Conservation (phyloP, 139 green algal genomes). For the Tetraselmis striata region DNA sequence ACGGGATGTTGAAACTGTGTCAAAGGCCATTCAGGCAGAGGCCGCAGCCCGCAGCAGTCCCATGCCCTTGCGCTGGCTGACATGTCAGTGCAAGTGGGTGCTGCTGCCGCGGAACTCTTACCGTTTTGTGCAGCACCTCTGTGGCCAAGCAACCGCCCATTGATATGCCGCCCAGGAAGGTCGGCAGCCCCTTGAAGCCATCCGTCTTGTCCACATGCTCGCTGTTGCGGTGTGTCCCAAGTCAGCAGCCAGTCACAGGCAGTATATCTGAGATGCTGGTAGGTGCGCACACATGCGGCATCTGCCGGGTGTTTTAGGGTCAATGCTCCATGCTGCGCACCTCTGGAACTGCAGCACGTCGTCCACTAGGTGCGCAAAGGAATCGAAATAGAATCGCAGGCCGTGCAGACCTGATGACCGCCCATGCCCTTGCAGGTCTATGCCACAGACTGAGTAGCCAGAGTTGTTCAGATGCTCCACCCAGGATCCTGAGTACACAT, state of each 20-base stretch:
- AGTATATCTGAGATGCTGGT: not conserved
- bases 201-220: not conserved
- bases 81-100: not conserved
- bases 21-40: not conserved
- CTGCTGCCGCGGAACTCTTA: slow-evolving; percentile 11
- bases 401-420: slow-evolving; percentile 37
- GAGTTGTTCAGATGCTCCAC: slow-evolving; percentile 50
- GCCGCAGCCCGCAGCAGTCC: not conserved
- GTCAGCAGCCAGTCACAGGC: not conserved
- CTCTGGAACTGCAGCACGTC: slow-evolving; percentile 47
- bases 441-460: slow-evolving; percentile 49
- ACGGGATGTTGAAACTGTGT: not conserved
- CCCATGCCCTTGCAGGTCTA: slow-evolving; percentile 60
- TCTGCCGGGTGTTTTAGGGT: too few species aligned
- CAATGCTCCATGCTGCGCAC: slow-evolving; percentile 6
- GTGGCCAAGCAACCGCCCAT: slow-evolving; percentile 58
- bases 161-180: slow-evolving; percentile 51
- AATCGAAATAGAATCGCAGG: slow-evolving; percentile 43
- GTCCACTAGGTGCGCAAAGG: slow-evolving; percentile 54
- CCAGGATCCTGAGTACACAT: slow-evolving; percentile 55
- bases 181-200: slow-evolving; percentile 38
- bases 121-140: not conserved
- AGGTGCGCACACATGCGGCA: too few species aligned
- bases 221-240: slow-evolving; percentile 1
- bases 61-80: not conserved